A percentile compares a stretch with the other conserved stretches of the same genome.
Evolutionary conservation across 2,329 filamentous ascomycete genomes (phyloP).

Genomic region (Calonectria naviculata): DNA sequence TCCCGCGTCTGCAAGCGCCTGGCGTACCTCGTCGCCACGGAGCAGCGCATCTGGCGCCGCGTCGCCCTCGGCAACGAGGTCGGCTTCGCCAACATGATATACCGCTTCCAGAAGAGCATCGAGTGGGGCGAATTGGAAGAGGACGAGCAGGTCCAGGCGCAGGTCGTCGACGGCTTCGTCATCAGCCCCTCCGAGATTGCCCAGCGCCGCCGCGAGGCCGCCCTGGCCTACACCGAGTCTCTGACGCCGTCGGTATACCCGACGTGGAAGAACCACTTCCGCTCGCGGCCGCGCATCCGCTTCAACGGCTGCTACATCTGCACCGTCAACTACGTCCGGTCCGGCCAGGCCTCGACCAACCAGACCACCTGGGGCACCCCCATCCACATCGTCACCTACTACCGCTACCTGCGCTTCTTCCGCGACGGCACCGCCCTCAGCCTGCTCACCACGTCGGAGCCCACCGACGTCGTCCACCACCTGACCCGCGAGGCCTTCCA

Average conservation of each 20-base stretch:
- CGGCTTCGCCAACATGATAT: conserved; percentile 87
- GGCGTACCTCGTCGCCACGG: conserved; percentile 85
- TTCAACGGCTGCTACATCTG: conserved; percentile 98
- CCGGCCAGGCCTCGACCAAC: conserved; percentile 78
- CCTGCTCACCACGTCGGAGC: conserved; percentile 83
- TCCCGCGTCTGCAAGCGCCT: conserved; percentile 87
- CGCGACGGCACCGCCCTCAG: conserved; percentile 87
- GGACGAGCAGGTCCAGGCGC: conserved; percentile 43
- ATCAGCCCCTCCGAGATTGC: conserved; percentile 52
- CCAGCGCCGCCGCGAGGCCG: conserved; percentile 45
- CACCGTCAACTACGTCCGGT: conserved; percentile 93
- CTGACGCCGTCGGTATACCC: conserved; percentile 59
- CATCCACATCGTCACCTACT: conserved; percentile 97
- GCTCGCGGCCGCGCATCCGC: conserved; percentile 83
- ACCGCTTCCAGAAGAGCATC: conserved; percentile 75
- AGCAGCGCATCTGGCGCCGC: conserved; percentile 88
- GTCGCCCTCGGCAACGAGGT: conserved; percentile 77
- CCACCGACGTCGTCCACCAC: conserved; percentile 87
- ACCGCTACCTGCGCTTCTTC: conserved; percentile 95
- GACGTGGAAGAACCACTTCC: conserved; percentile 79
- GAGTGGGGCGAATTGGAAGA: conserved; percentile 62
- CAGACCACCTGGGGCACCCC: conserved; percentile 82
- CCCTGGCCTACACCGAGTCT: conserved; percentile 50
- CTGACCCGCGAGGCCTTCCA: conserved; percentile 77
- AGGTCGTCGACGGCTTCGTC: conserved; percentile 44